Base-by-base conservation (phyloP, 768 basidiomycete species). In the Hygrophorus russula region DNA sequence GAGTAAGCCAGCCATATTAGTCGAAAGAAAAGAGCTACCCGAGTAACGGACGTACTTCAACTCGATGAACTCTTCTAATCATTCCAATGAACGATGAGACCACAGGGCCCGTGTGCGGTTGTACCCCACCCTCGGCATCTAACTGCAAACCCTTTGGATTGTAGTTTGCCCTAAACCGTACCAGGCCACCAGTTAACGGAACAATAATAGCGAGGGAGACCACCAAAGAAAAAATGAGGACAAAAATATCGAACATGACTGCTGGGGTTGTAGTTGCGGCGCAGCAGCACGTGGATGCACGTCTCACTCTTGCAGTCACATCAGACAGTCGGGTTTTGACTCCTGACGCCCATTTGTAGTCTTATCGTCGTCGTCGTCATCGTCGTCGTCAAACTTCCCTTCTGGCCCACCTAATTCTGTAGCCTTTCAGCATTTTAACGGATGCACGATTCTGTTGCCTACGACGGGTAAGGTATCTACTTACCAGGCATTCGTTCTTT, bases 121-220 rank as follows among this genome's bases (percentile, higher is more conserved):
- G 71, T n/a, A 75, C 80, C 37, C 71, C 78, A 27, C 82, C 85
- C 55, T 87, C 85, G 24, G 71, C 64, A 58, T 89, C 87, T 32
- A 90, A 69, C 41, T 81, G 83, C 32, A 91, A 76, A 29, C 82
- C 84, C 59, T 82, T 84, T 2, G 88, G 88, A 54, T 84, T 86
- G 65, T 84, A 90, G 56, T 90, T 87, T 24, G 83, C 84, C 60
- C 88, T 71, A 57, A 84, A 78, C 37, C 86, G 72, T 6, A 89
- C 79, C 8, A 88, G 67, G 10, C 80, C 68, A 3, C 85, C 86
- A 6, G 75, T 70, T 10, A 86, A 61, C 9, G 78, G 75, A 4
- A 85, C 73, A 13, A 76, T 62, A 19, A 82, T 56, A 29, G 63
- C 67, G n/a, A 85, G 59, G 29, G 74, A 76, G 29, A 80, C 35